Base-by-base conservation (phyloP, 257 asterid species). In the Haberlea rhodopensis region DNA sequence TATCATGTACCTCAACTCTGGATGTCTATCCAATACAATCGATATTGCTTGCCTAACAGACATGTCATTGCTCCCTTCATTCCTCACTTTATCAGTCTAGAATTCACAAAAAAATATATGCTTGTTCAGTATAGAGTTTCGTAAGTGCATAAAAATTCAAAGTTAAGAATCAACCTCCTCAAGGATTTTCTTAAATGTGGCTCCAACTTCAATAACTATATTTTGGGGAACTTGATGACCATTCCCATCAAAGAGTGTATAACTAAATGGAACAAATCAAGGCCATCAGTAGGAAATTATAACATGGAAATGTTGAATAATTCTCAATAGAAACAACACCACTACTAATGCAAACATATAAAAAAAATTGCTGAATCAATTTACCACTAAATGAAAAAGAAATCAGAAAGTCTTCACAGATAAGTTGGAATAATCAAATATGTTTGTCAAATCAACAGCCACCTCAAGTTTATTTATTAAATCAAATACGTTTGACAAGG, bases 11-110 rank as follows among this genome's bases (percentile, higher is more conserved):
- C 97, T 87, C 65, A 90, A 71, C 37, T 86, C 92, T 59, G 97
- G 96, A 77, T 86, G 77, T 67, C 86, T 81, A 32, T 84, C 92
- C 63, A 94, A 80, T 68, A 94, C 97, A 15, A 83, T 83, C 5
- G 85, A 74, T 75, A 94, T 94, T 59, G 95, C 99, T 72, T 87
- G 86, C 75, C 75, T 77, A 57, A 94, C 90, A 63, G 99, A 94
- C 60, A 94, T 86, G 87, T 90, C 99, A 56, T 62, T 68, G 68
- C 62, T 80, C 66, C 81, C 86, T 68, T 85, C 92, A 6, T 80
- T 74, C 82, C 97, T 84, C 79, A 94, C 96, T 78, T 87, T 85
- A 75, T 94, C 95, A 29, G 91, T 90, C 99, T 94, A 60, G 20
- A 76, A 68, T 76, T n/a, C n/a, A 20, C 29, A 70, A 40, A 55